phyloP scores from a whole-genome alignment of 371 early-diverging fungal species.

The Rhizopus arrhizus region DNA sequence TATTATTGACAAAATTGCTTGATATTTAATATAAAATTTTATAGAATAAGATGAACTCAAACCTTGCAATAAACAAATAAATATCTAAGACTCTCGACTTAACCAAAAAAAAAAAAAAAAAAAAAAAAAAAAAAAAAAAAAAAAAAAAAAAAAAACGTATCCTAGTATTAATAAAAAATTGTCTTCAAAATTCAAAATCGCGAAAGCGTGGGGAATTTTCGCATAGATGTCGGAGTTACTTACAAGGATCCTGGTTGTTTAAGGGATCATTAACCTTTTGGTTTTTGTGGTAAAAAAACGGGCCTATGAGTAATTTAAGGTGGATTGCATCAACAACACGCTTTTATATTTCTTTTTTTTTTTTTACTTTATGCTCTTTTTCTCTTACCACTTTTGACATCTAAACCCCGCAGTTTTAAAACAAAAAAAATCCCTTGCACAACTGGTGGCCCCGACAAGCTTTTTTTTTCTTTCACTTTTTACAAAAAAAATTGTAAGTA shows the following conservation, averaged over 20 bases:
- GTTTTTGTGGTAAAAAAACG: background rate
- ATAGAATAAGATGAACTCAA: too few relatives aligned
- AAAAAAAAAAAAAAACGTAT: too few relatives aligned
- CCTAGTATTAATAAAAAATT: too few relatives aligned
- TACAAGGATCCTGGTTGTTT: background rate
- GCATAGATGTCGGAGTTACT: background rate
- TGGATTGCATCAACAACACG: background rate
- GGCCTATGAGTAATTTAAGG: background rate
- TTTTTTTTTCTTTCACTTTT: background rate
- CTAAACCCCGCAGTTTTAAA: background rate
- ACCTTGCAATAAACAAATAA: too few relatives aligned
- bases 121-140: too few relatives aligned
- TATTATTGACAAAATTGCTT: too few relatives aligned
- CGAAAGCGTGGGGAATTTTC: background rate
- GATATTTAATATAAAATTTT: too few relatives aligned
- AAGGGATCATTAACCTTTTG: background rate
- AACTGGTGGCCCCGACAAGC: background rate
- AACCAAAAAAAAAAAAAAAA: too few relatives aligned
- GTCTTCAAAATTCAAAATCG: too few relatives aligned
- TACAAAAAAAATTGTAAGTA: too few relatives aligned
- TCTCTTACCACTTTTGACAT: background rate
- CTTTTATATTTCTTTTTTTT: background rate
- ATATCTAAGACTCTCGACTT: too few relatives aligned
- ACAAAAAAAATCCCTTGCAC: background rate
- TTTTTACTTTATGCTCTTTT: background rate